These are phyloP conservation scores for Trifolium repens DNA, from an alignment of 306 rosid genomes.

Conservation along the genomic window DNA sequence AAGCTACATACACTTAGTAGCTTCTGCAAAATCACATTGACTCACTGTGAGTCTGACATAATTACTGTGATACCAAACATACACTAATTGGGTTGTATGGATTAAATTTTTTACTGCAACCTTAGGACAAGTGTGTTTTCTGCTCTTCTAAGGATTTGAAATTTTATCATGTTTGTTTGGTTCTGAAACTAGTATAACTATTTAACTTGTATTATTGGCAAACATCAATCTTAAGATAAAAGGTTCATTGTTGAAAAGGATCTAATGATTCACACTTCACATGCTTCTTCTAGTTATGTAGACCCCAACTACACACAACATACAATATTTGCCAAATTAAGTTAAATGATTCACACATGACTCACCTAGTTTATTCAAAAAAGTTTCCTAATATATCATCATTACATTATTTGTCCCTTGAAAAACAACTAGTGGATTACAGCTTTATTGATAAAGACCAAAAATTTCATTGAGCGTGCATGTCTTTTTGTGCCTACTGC, in stretches of 20 bases:
- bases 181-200: neutral
- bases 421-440: slow-evolving; percentile 38
- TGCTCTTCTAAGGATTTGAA: neutral
- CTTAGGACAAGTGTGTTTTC: neutral
- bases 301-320: slow-evolving; percentile 32
- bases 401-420: slow-evolving; percentile 33
- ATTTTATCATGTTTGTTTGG: slow-evolving; percentile 1
- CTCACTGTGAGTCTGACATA: no score
- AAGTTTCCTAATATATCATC: slow-evolving; percentile 34
- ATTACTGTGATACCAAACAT: no score
- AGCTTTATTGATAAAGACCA: slow-evolving; percentile 39
- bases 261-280: neutral
- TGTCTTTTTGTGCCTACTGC: slow-evolving; percentile 28
- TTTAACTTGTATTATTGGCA: slow-evolving; percentile 11
- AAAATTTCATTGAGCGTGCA: slow-evolving; percentile 38
- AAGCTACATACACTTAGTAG: no score
- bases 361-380: slow-evolving; percentile 24
- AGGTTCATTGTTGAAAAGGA: slow-evolving; percentile 23
- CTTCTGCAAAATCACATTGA: no score
- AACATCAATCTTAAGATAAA: slow-evolving; percentile 17
- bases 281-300: neutral
- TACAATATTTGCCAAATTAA: slow-evolving; percentile 37
- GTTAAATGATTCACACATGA: slow-evolving; percentile 18
- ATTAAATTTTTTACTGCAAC: slow-evolving; percentile 14
- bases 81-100: neutral